These are phyloP conservation scores for Sporothrix humicola DNA, from an alignment of 2,329 filamentous ascomycete genomes.

Conservation along the genomic window DNA sequence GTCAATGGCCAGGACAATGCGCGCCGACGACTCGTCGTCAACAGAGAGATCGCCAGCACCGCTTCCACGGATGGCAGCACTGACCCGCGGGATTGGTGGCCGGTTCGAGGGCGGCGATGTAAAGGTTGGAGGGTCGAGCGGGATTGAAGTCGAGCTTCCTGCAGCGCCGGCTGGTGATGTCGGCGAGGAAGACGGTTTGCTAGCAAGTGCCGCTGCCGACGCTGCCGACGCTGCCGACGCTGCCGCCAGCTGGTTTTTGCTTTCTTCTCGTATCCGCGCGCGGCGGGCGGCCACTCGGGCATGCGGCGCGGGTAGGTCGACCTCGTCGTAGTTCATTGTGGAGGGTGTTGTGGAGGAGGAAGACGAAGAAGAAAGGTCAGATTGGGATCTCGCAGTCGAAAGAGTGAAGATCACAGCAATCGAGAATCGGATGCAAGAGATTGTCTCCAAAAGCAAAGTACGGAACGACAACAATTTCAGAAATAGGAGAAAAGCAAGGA, in stretches of 20 bases:
- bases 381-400: neutral
- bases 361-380: neutral
- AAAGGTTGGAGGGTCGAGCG: neutral
- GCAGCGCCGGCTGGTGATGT: neutral
- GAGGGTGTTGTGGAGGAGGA: neutral
- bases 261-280: slow-evolving; percentile 17
- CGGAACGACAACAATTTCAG: neutral
- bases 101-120: neutral
- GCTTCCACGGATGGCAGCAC: neutral
- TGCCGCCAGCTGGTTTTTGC: neutral
- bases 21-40: slow-evolving; percentile 11
- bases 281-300: slow-evolving; percentile 32
- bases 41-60: neutral
- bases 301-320: slow-evolving; percentile 33
- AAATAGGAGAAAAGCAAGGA: neutral
- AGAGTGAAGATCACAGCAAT: neutral
- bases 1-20: slow-evolving; percentile 36
- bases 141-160: neutral
- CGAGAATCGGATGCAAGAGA: too few relatives aligned
- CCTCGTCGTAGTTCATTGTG: slow-evolving; percentile 29
- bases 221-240: neutral
- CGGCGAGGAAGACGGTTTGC: neutral
- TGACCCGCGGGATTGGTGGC: slow-evolving; percentile 8
- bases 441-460: neutral
- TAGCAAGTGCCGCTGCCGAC: neutral